These are phyloP conservation scores for Lactarius sp. DNA, from an alignment of 768 basidiomycete species.

Conservation along the genomic window DNA sequence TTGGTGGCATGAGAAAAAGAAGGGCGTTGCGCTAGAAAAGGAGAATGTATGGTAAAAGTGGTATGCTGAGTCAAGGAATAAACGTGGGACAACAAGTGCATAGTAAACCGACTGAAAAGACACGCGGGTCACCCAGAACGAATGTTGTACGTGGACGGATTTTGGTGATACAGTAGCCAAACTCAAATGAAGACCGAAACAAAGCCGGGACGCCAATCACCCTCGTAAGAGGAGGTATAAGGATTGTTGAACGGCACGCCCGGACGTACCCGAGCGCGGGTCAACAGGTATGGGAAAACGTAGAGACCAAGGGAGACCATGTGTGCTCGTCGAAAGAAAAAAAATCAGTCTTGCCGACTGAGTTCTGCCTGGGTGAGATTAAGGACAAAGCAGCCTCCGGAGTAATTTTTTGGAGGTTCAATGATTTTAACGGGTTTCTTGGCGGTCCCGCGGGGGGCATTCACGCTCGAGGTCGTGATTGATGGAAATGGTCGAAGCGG, in stretches of 20 bases:
- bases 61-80: slow-evolving; percentile 1
- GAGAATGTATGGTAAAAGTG: background rate
- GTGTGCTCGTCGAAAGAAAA: too few relatives aligned
- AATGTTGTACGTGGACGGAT: background rate
- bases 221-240: background rate
- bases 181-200: background rate
- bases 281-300: background rate
- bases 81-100: background rate
- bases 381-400: slow-evolving; percentile 60
- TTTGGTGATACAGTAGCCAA: slow-evolving; percentile 7
- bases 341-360: slow-evolving; percentile 53
- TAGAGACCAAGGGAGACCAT: background rate
- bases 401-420: slow-evolving; percentile 68
- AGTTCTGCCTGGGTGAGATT: slow-evolving; percentile 82
- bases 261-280: background rate
- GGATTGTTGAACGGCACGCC: background rate
- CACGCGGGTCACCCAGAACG: background rate
- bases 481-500: slow-evolving; percentile 75
- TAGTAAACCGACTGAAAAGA: background rate
- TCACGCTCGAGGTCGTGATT: slow-evolving; percentile 39
- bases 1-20: background rate
- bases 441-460: slow-evolving; percentile 19
- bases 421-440: slow-evolving; percentile 68
- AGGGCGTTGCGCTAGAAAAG: background rate
- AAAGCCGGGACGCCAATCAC: background rate